Evolutionary conservation across 352 stramenopile genomes (phyloP).

Genomic region (Pythium coloratum): DNA sequence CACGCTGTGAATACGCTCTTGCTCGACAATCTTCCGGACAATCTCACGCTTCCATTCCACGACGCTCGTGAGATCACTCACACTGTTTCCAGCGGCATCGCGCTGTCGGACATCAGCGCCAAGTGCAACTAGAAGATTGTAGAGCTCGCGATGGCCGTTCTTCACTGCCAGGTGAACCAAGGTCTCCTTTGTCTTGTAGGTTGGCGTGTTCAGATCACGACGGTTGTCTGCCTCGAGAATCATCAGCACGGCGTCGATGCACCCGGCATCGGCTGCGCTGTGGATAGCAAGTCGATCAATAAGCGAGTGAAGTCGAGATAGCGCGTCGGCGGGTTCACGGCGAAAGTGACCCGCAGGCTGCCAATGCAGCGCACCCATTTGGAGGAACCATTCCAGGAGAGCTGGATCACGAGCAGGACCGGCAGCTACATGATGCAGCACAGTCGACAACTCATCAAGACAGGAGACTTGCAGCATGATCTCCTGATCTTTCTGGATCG

Average conservation of each 20-base stretch:
- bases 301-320: background rate
- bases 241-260: background rate
- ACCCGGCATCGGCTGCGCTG: background rate
- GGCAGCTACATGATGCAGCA: constrained; percentile 33
- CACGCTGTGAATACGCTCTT: background rate
- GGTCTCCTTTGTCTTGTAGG: background rate
- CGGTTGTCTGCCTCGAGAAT: background rate
- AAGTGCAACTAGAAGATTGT: background rate
- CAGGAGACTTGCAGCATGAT: background rate
- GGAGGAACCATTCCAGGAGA: constrained; percentile 35
- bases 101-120: constrained; percentile 1
- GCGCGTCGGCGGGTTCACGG: background rate
- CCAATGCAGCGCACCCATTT: constrained; percentile 23
- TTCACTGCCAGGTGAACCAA: background rate
- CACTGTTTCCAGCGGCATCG: background rate
- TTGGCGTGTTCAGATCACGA: constrained; percentile 5
- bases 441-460: background rate
- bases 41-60: constrained; percentile 7
- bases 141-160: constrained; percentile 1
- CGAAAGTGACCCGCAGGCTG: constrained; percentile 6
- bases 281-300: constrained; percentile 1
- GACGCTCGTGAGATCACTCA: constrained; percentile 4
- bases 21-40: background rate
- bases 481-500: background rate
- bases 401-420: constrained; percentile 27